Conservation (phyloP, 805 yeast species). For the Saturnispora quitensis region DNA sequence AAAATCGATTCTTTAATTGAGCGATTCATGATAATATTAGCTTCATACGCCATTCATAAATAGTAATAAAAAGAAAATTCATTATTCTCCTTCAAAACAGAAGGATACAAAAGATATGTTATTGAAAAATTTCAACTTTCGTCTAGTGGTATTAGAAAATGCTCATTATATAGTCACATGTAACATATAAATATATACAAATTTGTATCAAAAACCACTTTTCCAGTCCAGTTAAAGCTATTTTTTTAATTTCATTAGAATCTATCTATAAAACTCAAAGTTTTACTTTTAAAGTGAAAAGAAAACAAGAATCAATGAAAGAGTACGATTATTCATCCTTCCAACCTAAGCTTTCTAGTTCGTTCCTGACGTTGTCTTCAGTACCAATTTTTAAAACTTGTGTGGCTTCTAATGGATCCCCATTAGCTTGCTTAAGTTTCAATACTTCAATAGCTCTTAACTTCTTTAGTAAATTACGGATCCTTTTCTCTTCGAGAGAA, state of each 20-base stretch:
- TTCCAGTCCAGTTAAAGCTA: neutral
- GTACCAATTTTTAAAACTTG: slow-evolving; percentile 84
- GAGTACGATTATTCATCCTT: slow-evolving; percentile 7
- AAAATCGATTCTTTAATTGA: neutral
- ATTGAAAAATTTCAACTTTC: neutral
- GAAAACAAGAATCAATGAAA: neutral
- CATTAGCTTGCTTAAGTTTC: slow-evolving; percentile 73
- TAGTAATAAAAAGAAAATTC: neutral
- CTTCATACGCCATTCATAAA: neutral
- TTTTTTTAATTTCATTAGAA: neutral
- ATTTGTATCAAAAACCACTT: neutral
- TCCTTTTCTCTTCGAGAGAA: slow-evolving; percentile 84
- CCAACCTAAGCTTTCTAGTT: slow-evolving; percentile 68
- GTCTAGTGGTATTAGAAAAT: neutral
- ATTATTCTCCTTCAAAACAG: neutral
- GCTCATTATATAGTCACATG: neutral
- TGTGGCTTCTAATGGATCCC: slow-evolving; percentile 85
- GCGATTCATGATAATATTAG: neutral
- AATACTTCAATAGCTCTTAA: slow-evolving; percentile 90
- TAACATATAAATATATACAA: neutral
- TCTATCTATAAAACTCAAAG: neutral
- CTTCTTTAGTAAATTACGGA: slow-evolving; percentile 83
- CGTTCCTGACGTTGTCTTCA: slow-evolving; percentile 71
- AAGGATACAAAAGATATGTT: no score
- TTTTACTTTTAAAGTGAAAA: neutral